phyloP scores from a whole-genome alignment of 2,329 filamentous ascomycete genomes.

The Talaromyces rugulosus region DNA sequence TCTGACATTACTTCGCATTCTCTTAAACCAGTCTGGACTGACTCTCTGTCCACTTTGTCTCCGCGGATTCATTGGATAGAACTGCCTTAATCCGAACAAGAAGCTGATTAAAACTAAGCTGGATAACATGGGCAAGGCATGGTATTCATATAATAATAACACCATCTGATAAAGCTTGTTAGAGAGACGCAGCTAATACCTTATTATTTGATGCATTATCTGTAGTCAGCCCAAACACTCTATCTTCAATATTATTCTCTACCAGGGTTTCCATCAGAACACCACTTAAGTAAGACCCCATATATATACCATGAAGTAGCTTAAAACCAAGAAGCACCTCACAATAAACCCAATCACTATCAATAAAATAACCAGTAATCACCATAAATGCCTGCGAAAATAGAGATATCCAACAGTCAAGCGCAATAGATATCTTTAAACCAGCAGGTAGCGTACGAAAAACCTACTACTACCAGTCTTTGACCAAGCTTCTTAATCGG shows the following conservation, averaged over 20 bases:
- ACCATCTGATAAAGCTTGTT: too few species aligned
- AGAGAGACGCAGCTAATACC: neutral
- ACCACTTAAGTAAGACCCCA: neutral
- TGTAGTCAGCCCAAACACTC: neutral
- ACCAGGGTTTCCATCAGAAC: neutral
- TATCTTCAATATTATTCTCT: neutral
- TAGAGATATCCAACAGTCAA: constrained; percentile 14
- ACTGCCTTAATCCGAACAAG: too few species aligned
- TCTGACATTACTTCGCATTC: too few species aligned
- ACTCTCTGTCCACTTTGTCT: too few species aligned
- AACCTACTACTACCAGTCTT: too few species aligned
- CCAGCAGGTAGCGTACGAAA: too few species aligned
- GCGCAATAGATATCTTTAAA: too few species aligned
- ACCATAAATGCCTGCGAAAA: constrained; percentile 13
- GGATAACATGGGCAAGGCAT: constrained; percentile 14
- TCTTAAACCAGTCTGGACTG: too few species aligned
- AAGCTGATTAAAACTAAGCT: constrained; percentile 14
- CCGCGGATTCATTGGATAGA: too few species aligned
- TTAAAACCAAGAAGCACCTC: constrained; percentile 14
- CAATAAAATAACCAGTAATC: constrained; percentile 12
- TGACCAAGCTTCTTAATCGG: too few species aligned
- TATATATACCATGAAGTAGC: constrained; percentile 8
- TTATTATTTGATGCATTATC: constrained; percentile 3
- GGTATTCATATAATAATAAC: constrained; percentile 8
- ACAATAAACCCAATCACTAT: constrained; percentile 7